Percentiles rank a stretch among this genome's conserved stretches.
Evolutionary conservation across 2,329 filamentous ascomycete genomes (phyloP).

Genomic region (Pochonia chlamydosporia): DNA sequence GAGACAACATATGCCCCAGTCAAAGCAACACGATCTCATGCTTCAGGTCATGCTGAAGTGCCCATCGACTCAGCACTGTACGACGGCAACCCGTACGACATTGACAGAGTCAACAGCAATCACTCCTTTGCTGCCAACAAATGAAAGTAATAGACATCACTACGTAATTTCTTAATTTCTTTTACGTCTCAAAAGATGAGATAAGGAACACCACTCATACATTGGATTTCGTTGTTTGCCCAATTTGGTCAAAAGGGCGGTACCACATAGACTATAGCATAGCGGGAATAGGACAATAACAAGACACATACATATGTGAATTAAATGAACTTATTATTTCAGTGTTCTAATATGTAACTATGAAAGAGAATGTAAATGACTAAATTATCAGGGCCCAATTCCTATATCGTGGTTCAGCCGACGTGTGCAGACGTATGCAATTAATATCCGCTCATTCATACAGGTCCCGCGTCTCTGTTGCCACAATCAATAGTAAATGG

Average conservation of each 20-base stretch:
- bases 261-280: no score
- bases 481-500: conserved; percentile 36
- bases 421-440: no score
- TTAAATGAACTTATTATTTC: no score
- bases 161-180: no score
- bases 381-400: neutral
- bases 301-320: no score
- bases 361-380: neutral
- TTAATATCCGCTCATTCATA: no score
- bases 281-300: no score
- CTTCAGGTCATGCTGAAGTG: neutral
- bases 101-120: conserved; percentile 7
- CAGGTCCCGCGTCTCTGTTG: no score
- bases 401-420: no score
- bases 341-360: neutral
- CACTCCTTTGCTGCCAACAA: conserved; percentile 2
- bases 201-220: no score
- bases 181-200: neutral
- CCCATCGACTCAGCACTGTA: neutral
- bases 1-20: neutral
- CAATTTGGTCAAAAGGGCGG: no score
- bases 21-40: neutral
- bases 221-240: no score
- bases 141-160: neutral
- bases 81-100: conserved; percentile 6